These are phyloP conservation scores for Salix suchowensis DNA, from an alignment of 345 rosid genomes.

Conservation along the genomic window DNA sequence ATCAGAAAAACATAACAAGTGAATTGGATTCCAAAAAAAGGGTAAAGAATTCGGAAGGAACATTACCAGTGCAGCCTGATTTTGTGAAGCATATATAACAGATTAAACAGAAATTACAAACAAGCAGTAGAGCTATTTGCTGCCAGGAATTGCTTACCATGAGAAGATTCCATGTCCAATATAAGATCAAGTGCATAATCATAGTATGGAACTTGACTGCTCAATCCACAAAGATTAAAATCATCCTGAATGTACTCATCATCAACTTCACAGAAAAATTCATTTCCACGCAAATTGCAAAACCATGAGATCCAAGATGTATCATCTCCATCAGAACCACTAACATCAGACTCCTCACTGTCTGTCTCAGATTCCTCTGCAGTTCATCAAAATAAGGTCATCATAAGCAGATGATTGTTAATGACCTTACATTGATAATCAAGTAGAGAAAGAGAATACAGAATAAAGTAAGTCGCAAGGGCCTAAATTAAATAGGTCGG, in stretches of 20 bases:
- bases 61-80: not conserved
- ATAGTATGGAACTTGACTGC: constrained; percentile 94
- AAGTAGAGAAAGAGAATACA: not conserved
- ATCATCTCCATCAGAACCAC: constrained; percentile 89
- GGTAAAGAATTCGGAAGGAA: not conserved
- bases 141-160: constrained; percentile 44
- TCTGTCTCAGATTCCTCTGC: constrained; percentile 79
- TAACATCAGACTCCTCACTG: constrained; percentile 76
- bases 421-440: not conserved
- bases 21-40: not conserved
- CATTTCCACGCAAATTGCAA: constrained; percentile 92
- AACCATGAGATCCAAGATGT: constrained; percentile 99
- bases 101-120: not conserved
- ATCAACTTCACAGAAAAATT: constrained; percentile 95
- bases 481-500: not conserved
- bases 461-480: not conserved
- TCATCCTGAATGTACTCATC: constrained; percentile 96
- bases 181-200: constrained; percentile 92
- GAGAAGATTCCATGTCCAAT: constrained; percentile 87
- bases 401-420: constrained; percentile 1
- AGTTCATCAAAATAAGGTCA: constrained; percentile 6
- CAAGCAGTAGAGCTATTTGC: not conserved
- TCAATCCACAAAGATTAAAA: constrained; percentile 92
- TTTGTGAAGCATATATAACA: not conserved
- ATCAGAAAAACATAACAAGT: not conserved